Conservation (phyloP, 805 yeast species). For the Jamesozyma gamospora region DNA sequence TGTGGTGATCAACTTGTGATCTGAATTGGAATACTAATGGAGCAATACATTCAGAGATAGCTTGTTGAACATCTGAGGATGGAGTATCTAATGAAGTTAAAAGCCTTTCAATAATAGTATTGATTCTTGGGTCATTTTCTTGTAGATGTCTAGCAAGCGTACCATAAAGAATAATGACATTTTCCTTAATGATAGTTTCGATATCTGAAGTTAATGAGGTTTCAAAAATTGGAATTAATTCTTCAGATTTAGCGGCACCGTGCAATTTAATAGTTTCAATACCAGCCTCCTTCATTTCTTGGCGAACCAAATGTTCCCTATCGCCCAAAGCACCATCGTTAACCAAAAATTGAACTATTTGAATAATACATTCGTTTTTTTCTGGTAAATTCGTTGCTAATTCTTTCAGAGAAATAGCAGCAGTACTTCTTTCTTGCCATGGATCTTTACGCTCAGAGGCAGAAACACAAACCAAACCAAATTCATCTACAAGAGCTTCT, state of each 20-base stretch:
- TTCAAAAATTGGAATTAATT: conserved; percentile 75
- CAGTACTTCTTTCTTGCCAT: conserved; percentile 81
- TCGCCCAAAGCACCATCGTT: conserved; percentile 65
- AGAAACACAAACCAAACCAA: conserved; percentile 63
- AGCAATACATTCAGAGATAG: conserved; percentile 76
- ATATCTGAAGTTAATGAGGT: conserved; percentile 34
- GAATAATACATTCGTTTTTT: conserved; percentile 34
- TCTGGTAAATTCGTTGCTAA: conserved; percentile 39
- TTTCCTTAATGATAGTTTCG: conserved; percentile 52
- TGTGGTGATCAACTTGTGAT: conserved; percentile 40
- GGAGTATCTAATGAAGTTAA: conserved; percentile 74
- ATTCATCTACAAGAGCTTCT: conserved; percentile 65
- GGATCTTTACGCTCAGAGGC: conserved; percentile 55
- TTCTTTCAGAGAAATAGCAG: conserved; percentile 56
- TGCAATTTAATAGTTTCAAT: conserved; percentile 54
- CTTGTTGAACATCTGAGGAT: conserved; percentile 81
- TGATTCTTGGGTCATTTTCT: conserved; percentile 54
- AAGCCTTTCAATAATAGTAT: conserved; percentile 56
- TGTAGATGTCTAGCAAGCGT: conserved; percentile 79
- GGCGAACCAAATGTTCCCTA: conserved; percentile 58
- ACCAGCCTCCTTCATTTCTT: conserved; percentile 86
- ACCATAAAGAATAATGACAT: conserved; percentile 81
- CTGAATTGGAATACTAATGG: conserved; percentile 61
- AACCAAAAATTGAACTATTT: conserved; percentile 54
- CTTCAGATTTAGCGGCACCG: conserved; percentile 61